Evolutionary conservation across 179 eudicot genomes (phyloP).

Genomic region (Actinidia arguta): DNA sequence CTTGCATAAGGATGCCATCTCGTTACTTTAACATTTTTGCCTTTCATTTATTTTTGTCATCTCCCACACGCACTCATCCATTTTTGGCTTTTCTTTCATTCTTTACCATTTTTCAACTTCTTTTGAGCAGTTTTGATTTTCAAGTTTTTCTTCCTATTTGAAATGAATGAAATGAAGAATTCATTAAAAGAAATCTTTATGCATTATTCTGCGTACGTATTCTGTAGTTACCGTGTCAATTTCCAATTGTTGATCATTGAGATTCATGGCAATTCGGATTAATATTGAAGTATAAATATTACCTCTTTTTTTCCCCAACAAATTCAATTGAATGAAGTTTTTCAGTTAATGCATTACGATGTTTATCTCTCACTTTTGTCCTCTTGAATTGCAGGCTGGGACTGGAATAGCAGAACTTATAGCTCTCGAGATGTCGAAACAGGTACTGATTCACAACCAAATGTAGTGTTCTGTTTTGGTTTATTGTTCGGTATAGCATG

Average conservation of each 20-base stretch:
- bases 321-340: not conserved
- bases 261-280: not conserved
- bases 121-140: not conserved
- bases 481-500: not conserved
- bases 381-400: constrained; percentile 73
- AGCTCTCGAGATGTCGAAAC: constrained; percentile 93
- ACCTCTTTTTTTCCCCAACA: not conserved
- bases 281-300: not conserved
- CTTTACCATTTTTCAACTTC: not conserved
- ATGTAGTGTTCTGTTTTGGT: not conserved
- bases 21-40: not conserved
- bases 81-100: not conserved
- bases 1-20: not conserved
- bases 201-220: not conserved
- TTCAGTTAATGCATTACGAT: not conserved
- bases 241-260: not conserved
- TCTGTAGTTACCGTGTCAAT: not conserved
- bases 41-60: no score
- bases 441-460: constrained; percentile 45
- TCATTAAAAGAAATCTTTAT: not conserved
- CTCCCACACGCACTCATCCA: no score
- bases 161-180: not conserved
- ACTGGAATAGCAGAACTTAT: constrained; percentile 97
- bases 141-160: not conserved
- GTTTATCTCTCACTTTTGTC: constrained; percentile 9